Evolutionary conservation across 2,329 filamentous ascomycete genomes (phyloP).

Genomic region (Pseudomassariella vexata): DNA sequence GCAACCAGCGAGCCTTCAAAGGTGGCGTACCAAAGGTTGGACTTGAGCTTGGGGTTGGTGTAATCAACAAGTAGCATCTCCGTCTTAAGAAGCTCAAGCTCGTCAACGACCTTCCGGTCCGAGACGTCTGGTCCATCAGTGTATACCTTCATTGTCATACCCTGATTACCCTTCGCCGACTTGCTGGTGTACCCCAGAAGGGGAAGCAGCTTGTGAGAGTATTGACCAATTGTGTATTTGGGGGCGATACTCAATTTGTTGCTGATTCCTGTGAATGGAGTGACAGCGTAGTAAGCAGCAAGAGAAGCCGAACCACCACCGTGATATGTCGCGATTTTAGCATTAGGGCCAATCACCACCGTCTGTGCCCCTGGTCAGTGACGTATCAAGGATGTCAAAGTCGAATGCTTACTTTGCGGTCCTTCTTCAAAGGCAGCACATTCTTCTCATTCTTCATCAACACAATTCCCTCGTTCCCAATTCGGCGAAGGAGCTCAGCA

Average conservation of each 20-base stretch:
- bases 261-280: slow-evolving; percentile 65
- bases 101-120: slow-evolving; percentile 44
- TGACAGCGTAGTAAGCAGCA: slow-evolving; percentile 60
- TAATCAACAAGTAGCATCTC: slow-evolving; percentile 46
- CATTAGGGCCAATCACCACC: slow-evolving; percentile 52
- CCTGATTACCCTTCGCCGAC: slow-evolving; percentile 44
- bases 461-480: slow-evolving; percentile 66
- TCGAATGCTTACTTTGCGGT: slow-evolving; percentile 41
- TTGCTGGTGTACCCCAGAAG: slow-evolving; percentile 48
- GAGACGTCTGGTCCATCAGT: slow-evolving; percentile 47
- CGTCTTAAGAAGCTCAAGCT: slow-evolving; percentile 40
- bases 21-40: slow-evolving; percentile 51
- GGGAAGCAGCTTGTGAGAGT: slow-evolving; percentile 60
- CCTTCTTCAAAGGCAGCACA: slow-evolving; percentile 57
- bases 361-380: slow-evolving; percentile 27
- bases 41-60: slow-evolving; percentile 45
- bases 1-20: slow-evolving; percentile 56
- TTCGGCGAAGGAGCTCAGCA: slow-evolving; percentile 55
- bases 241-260: slow-evolving; percentile 39
- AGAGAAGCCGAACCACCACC: slow-evolving; percentile 62
- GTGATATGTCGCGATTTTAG: slow-evolving; percentile 50
- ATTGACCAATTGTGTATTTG: slow-evolving; percentile 53
- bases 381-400: neutral
- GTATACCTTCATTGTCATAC: slow-evolving; percentile 58
- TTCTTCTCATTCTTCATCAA: slow-evolving; percentile 66